Conservation (phyloP, 306 rosid species). For the Rosa persica region DNA sequence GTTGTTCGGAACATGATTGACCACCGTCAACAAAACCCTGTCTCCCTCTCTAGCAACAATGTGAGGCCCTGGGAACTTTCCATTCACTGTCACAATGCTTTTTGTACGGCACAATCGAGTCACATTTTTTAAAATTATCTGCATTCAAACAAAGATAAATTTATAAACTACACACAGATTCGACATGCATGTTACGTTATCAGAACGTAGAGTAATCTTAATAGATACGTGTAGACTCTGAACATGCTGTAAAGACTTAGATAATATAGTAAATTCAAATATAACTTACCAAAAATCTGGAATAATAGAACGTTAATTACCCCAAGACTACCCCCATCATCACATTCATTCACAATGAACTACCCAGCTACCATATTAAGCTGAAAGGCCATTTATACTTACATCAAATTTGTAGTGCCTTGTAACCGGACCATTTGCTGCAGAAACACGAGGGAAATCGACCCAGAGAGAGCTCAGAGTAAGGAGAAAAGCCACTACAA, state of each 20-base stretch:
- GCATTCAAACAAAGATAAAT: not conserved
- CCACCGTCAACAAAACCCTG: slow-evolving; percentile 58
- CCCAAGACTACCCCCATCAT: no score
- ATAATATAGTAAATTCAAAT: no score
- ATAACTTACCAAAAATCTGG: no score
- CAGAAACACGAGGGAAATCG: slow-evolving; percentile 29
- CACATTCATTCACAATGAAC: not conserved
- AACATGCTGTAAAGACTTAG: no score
- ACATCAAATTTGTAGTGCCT: slow-evolving; percentile 65
- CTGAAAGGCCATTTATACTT: slow-evolving; percentile 8
- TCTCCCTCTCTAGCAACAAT: slow-evolving; percentile 73
- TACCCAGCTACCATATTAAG: not conserved
- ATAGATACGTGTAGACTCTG: no score
- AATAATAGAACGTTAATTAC: no score
- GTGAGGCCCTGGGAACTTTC: slow-evolving; percentile 67
- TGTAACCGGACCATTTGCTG: slow-evolving; percentile 41
- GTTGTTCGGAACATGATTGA: slow-evolving; percentile 64
- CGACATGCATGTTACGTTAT: no score
- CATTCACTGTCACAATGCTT: slow-evolving; percentile 57
- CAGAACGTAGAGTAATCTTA: no score
- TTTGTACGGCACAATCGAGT: slow-evolving; percentile 64
- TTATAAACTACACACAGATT: no score
- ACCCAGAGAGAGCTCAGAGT: slow-evolving; percentile 30
- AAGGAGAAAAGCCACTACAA: slow-evolving; percentile 34
- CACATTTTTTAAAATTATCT: slow-evolving; percentile 51